A percentile compares a stretch with the other conserved stretches of the same genome.
Conservation (phyloP, 441 rosid genomes). For the Adansonia gregorii region DNA sequence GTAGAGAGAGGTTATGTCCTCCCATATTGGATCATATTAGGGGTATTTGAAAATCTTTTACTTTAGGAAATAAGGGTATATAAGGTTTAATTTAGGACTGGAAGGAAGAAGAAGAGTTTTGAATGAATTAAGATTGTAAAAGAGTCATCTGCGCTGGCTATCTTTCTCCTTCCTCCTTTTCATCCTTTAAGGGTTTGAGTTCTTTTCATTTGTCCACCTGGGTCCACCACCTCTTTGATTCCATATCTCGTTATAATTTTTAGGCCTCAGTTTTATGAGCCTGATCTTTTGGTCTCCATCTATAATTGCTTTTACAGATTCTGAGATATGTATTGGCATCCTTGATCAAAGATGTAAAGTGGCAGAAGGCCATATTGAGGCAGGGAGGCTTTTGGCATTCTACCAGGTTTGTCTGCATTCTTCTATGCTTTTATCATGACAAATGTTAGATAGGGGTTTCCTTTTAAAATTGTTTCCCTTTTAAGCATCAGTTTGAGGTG, state of each 20-base stretch:
- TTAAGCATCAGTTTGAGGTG: slow-evolving; percentile 9
- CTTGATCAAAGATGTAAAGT: slow-evolving; percentile 67
- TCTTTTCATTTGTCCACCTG: background rate
- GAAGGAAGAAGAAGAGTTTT: slow-evolving; percentile 20
- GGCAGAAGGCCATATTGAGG: slow-evolving; percentile 92
- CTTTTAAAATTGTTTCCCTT: background rate
- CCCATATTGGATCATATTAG: slow-evolving; percentile 7
- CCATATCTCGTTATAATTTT: background rate
- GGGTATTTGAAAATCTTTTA: background rate
- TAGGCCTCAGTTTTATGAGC: background rate
- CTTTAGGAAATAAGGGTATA: slow-evolving; percentile 1
- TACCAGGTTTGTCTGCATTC: slow-evolving; percentile 70
- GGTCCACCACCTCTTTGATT: slow-evolving; percentile 11
- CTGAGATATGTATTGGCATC: slow-evolving; percentile 45
- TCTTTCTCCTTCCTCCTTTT: background rate
- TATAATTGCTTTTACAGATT: slow-evolving; percentile 43
- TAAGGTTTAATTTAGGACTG: slow-evolving; percentile 2
- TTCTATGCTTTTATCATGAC: background rate
- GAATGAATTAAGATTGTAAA: slow-evolving; percentile 1
- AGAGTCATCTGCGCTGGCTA: background rate
- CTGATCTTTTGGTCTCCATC: slow-evolving; percentile 15
- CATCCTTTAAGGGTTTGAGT: background rate
- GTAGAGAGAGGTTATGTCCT: slow-evolving; percentile 9
- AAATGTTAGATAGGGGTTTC: background rate
- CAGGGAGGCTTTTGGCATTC: slow-evolving; percentile 83